Conservation (phyloP, 2,329 filamentous ascomycete species). For the Penicillium sp. region DNA sequence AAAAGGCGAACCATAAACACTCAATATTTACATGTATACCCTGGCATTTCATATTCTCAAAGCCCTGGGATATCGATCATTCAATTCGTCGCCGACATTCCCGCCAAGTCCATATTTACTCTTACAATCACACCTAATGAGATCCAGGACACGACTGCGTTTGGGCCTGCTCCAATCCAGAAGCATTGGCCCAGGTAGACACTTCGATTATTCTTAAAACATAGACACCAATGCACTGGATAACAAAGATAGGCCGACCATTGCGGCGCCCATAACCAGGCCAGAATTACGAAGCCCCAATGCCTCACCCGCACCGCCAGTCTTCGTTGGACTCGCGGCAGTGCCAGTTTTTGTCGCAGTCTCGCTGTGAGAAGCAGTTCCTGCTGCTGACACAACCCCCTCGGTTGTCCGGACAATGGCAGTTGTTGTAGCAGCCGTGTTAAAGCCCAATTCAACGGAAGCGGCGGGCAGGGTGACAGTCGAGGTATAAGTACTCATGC, state of each 20-base stretch:
- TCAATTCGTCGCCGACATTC: not conserved
- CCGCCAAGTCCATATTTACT: not conserved
- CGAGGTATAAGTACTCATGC: not conserved
- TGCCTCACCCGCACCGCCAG: not conserved
- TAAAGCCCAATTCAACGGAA: not conserved
- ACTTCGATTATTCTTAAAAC: not conserved
- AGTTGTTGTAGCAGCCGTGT: not conserved
- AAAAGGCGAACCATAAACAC: not conserved
- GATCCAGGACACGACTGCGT: not conserved
- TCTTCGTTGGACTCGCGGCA: not conserved
- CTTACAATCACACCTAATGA: not conserved
- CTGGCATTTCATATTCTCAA: not conserved
- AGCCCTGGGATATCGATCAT: not conserved
- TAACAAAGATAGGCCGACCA: not conserved
- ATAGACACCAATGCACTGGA: not conserved
- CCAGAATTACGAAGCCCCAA: not conserved
- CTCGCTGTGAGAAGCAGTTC: not conserved
- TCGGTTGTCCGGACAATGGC: not conserved
- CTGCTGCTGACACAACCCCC: not conserved
- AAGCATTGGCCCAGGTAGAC: not conserved
- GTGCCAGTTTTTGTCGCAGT: not conserved
- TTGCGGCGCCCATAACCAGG: not conserved
- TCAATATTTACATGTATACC: not conserved
- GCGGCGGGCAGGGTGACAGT: not conserved
- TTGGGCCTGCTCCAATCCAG: not conserved